Evolutionary conservation across 495 filamentous ascomycete species (phyloP).

Genomic region (Sordaria brevicollis): DNA sequence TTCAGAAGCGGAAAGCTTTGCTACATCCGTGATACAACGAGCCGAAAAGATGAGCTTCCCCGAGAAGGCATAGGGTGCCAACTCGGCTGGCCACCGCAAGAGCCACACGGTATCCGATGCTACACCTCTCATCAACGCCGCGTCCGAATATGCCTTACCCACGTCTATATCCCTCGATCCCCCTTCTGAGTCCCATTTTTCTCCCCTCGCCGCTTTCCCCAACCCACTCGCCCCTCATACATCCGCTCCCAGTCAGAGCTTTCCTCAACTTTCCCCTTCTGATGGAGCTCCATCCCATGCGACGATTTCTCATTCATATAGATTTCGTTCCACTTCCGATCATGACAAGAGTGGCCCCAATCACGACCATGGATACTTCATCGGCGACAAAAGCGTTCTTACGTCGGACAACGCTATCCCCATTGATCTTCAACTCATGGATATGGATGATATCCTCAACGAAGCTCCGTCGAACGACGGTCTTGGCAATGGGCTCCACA

Average conservation of each 20-base stretch:
- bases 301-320: too few relatives aligned
- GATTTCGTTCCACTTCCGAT: too few relatives aligned
- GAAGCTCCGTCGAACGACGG: neutral
- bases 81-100: neutral
- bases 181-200: too few relatives aligned
- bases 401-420: neutral
- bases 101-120: too few relatives aligned
- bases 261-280: too few relatives aligned
- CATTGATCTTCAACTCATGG: neutral
- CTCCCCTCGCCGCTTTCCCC: too few relatives aligned
- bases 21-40: neutral
- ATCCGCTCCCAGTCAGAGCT: too few relatives aligned
- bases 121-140: too few relatives aligned
- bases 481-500: neutral
- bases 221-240: too few relatives aligned
- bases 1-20: neutral
- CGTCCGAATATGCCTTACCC: too few relatives aligned
- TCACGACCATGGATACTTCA: neutral
- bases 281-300: too few relatives aligned
- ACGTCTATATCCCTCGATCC: too few relatives aligned
- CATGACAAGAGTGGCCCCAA: neutral
- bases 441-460: neutral
- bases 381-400: neutral
- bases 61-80: neutral
- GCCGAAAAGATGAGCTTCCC: neutral